Evolutionary conservation across 2,329 filamentous ascomycete species (phyloP), one percentile per base, ranked within the genome.

Genomic region (Xylariaceae sp.): DNA sequence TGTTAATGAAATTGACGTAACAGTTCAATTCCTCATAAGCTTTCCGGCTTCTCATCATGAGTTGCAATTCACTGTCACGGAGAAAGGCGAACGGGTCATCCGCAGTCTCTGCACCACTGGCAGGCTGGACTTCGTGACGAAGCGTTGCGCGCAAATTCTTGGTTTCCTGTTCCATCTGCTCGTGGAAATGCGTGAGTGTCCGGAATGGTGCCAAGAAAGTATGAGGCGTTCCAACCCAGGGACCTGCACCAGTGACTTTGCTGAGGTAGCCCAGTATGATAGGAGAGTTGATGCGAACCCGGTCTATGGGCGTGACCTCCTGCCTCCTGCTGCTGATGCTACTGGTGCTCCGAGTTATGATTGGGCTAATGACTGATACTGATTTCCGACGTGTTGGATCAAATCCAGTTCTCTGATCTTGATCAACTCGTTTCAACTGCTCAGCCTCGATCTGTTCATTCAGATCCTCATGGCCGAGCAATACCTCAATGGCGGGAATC

Each of bases 251-350:
- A 17, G 51, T 56, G 30, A 56, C 54, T 38, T 54, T 54, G 32
- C 54, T 56, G 14, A 56, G 54, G 50, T 54, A 56, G 2, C 49
- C 54, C 5, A 56, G 51, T 19, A 56, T 31, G 14, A 54, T 54
- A 15, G 54, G 51, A 9, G 54, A 56, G 39, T 56, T 56, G 32
- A 56, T 39, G 18, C 54, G 54, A 36, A 56, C 48, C 0, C 54
- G 54, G 4, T 52, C 54, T 40, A 56, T 52, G 10, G 54, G 42
- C 1, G 39, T 36, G 36, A 27, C 38, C 44, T 15, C 49, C 54
- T 27, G 41, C 36, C 27, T 47, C 49, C 48, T 45, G 22, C 22
- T 27, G 22, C 22, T 27, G 22, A 27, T 5, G 22, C 22, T 27
- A 7, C 22, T 27, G 22, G 22, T 27, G 22, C 22, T 54, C 14